Conservation (phyloP, 305 asterid genomes). For the Caryopteris hybrid region DNA sequence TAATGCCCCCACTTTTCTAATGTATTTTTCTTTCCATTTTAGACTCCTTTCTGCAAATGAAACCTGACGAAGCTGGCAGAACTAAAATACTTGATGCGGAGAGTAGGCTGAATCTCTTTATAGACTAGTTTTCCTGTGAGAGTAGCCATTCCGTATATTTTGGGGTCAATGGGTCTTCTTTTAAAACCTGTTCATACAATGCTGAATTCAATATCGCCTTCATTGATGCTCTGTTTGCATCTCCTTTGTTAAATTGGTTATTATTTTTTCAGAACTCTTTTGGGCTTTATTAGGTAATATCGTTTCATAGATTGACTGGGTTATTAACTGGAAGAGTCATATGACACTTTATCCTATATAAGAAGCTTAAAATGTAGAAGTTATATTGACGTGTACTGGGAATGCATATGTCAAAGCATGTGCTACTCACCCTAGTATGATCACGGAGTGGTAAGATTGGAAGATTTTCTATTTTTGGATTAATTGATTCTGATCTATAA, state of each 20-base stretch:
- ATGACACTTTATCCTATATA: background rate
- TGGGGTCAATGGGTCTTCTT: background rate
- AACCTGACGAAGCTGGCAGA: slow-evolving; percentile 4
- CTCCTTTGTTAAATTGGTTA: slow-evolving; percentile 1
- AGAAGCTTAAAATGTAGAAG: background rate
- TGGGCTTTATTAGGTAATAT: slow-evolving; percentile 5
- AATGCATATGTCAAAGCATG: slow-evolving; percentile 13
- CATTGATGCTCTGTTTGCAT: slow-evolving; percentile 5
- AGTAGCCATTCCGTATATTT: slow-evolving; percentile 1
- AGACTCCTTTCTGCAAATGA: background rate
- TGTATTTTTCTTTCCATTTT: too few species aligned
- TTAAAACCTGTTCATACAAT: background rate
- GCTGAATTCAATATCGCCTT: background rate
- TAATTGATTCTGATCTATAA: slow-evolving; percentile 10
- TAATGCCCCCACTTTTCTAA: background rate
- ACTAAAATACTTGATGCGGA: background rate
- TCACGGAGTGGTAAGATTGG: background rate
- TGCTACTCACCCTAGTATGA: slow-evolving; percentile 3
- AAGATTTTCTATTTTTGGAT: slow-evolving; percentile 6
- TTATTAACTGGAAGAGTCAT: background rate
- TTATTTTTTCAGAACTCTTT: background rate
- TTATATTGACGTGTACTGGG: slow-evolving; percentile 3
- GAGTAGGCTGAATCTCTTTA: background rate
- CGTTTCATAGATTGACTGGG: background rate
- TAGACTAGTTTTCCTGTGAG: background rate